Conservation (phyloP, 2,329 filamentous ascomycete species). For the Alternaria panax region DNA sequence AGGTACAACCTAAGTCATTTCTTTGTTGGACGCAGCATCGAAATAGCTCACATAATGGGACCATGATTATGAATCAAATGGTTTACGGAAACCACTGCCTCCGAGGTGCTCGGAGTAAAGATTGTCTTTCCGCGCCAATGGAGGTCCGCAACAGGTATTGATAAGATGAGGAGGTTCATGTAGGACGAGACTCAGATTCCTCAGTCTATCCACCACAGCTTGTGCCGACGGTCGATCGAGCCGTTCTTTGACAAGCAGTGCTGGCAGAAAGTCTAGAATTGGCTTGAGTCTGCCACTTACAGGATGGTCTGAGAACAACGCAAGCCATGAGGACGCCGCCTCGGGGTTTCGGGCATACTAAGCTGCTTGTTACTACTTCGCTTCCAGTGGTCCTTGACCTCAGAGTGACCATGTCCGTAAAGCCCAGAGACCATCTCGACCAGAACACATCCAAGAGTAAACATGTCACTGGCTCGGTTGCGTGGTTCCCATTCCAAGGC, state of each 20-base stretch:
- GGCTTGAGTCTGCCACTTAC: not conserved
- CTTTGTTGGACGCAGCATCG: no score
- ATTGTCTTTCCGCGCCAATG: no score
- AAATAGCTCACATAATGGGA: no score
- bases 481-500: not conserved
- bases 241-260: not conserved
- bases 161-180: not conserved
- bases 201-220: not conserved
- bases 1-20: no score
- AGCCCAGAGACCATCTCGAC: not conserved
- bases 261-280: not conserved
- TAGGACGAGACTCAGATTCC: not conserved
- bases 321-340: not conserved
- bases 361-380: not conserved
- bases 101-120: no score
- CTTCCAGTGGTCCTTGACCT: not conserved
- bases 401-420: not conserved
- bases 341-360: not conserved
- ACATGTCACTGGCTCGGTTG: not conserved
- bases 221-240: not conserved
- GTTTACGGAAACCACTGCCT: no score
- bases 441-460: slow-evolving; percentile 1
- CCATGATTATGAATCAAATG: no score
- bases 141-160: no score
- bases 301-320: not conserved